Base-by-base conservation (phyloP, 2,329 filamentous ascomycete genomes). In the Ophiostoma ips region DNA sequence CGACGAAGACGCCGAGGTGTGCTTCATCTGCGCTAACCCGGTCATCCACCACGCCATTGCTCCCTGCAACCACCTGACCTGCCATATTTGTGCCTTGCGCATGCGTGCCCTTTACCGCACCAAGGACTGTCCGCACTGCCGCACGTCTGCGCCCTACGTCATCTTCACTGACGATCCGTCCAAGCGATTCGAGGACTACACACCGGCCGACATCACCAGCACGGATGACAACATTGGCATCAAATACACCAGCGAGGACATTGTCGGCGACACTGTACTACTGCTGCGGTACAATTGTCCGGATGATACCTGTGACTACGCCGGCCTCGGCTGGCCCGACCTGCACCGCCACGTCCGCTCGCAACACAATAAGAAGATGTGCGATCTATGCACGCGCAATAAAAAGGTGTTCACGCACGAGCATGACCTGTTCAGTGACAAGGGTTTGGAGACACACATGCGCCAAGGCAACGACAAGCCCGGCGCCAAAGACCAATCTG, bases 371-470 rank as follows among this genome's bases (percentile, higher is more conserved):
- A 94, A 90, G 68, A 82, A 85, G 62, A 89, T 94, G 83, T 94
- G 85, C 65, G 87, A 95, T 64, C 72, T 95, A 11, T 95, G 89
- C 66, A 76, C 89, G 7, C 74, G 88, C 53, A 89, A 95, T 70
- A 98, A 98, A 68, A 95, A 95, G 62, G 88, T 95, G 33, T 98
- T 98, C 59, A 95, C 92, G 1, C 92, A 98, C 66, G 92, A 98
- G 66, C 92, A 98, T 63, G 87, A 94, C 55, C 74, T 98, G 1
- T 96, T 95, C 64, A 83, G 85, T 1, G 76, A 80, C 54, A 77
- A 81, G 55, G 87, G 90, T 58, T 71, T 96, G 46, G 81, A 85
- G 57, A 84, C 79, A 59, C 92, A 98, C 64, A 94, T 96, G 75
- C 84, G 79, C 55, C 80, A 83, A 55, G 92, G 92, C 52, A 92